These are phyloP conservation scores for Erysimum cheiranthoides DNA, from an alignment of 345 rosid genomes.

Conservation along the genomic window DNA sequence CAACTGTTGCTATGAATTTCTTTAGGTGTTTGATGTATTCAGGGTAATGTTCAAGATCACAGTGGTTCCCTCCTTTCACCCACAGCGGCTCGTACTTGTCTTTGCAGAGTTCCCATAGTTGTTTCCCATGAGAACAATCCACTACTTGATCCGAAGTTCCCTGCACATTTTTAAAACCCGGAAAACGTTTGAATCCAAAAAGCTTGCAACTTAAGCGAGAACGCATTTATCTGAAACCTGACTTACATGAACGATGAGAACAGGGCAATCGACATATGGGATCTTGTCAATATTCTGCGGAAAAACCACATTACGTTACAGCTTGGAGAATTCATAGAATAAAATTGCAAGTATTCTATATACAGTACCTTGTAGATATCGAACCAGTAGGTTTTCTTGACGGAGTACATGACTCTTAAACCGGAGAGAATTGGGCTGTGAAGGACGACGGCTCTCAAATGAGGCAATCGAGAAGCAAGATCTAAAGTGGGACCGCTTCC, in stretches of 20 bases:
- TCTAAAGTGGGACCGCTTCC: slow-evolving; percentile 98
- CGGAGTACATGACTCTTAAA: slow-evolving; percentile 94
- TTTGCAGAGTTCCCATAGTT: slow-evolving; percentile 92
- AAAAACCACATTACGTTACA: slow-evolving; percentile 22
- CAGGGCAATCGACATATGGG: slow-evolving; percentile 89
- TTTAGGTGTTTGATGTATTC: slow-evolving; percentile 91
- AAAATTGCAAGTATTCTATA: background rate
- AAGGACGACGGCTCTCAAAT: slow-evolving; percentile 76
- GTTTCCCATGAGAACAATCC: slow-evolving; percentile 93
- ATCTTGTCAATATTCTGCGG: slow-evolving; percentile 95
- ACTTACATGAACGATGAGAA: slow-evolving; percentile 94
- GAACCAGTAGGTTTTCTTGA: slow-evolving; percentile 95
- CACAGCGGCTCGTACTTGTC: slow-evolving; percentile 95
- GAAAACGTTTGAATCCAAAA: background rate
- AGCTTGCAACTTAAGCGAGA: background rate
- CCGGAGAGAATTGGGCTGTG: slow-evolving; percentile 98
- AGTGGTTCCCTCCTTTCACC: slow-evolving; percentile 95
- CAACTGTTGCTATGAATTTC: slow-evolving; percentile 83
- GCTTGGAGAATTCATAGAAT: background rate
- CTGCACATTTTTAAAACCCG: slow-evolving; percentile 41
- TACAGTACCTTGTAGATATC: slow-evolving; percentile 99
- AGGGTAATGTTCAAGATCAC: slow-evolving; percentile 85
- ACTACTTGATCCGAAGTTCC: slow-evolving; percentile 97
- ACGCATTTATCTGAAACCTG: background rate
- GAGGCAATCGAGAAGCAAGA: slow-evolving; percentile 79